Evolutionary conservation across 2,329 filamentous ascomycete genomes (phyloP), one percentile per base, ranked within the genome.

Genomic region (Septoria petroselini): DNA sequence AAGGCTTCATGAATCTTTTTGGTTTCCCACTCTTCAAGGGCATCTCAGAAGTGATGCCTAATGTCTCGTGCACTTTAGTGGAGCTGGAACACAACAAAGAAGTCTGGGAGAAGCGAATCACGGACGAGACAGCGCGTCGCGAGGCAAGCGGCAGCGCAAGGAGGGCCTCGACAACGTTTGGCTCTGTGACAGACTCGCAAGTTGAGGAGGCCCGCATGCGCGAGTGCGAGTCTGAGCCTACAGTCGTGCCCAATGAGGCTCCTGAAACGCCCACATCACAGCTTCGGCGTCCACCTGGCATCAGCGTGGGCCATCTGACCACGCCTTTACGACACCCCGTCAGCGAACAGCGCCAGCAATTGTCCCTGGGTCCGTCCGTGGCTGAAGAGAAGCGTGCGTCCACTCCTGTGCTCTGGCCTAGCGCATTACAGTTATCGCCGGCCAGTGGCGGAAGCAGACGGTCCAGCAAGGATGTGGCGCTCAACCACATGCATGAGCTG

Each of bases 1-100:
- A 96, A 47, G 86, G 88, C 18, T 98, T 98, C 71, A 96, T 97
- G 88, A 93, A 89, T 58, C 81, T 96, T 62, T 97, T 97, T 68
- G 93, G 91, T 12, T 82, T 91, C 41, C 93, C 93, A 1, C 78
- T 98, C 0, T 98, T 98, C 65, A 83, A 90, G 65, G 88, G 86
- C 6, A 85, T 97, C 6, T 83, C 88, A 23, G 87, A 94, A 60
- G 80, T 97, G 29, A 79, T 97, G 63, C 91, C 93, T 1, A 81
- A 80, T 17, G 88, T 97, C 82, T 75, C 77, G 42, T 96, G 94
- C 68, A 88, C 85, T 9, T 84, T 94, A 9, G 81, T 86, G 19
- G 89, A 95, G 69, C 83, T 97, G 18, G 77, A 86, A 42, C 73
- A 73, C 50, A 97, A 97, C 69, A 87, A 85, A 67, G 70, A 72